These are phyloP conservation scores for Diaporthe velutina DNA, from an alignment of 2,329 filamentous ascomycete species.

Conservation along the genomic window DNA sequence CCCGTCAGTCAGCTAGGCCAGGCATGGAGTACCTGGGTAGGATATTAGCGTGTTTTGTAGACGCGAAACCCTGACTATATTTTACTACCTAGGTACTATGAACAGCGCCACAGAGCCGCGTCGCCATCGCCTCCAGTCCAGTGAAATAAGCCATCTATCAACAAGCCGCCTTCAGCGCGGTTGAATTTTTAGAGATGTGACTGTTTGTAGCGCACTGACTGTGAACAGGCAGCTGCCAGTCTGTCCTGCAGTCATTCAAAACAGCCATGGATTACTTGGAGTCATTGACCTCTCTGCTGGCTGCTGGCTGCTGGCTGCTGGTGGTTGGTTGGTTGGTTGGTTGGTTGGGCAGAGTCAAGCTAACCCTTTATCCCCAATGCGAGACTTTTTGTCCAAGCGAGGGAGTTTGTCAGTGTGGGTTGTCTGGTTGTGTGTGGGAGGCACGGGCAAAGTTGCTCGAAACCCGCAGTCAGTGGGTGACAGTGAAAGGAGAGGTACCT, in stretches of 20 bases:
- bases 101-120: conserved; percentile 5
- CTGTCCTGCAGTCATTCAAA: background rate
- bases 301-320: too few species aligned
- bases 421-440: background rate
- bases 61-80: conserved; percentile 16
- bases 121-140: background rate
- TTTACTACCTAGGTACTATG: background rate
- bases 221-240: background rate
- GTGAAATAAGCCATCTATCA: background rate
- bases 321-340: conserved; percentile 5
- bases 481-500: background rate
- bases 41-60: conserved; percentile 2
- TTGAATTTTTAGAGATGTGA: background rate
- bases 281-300: background rate
- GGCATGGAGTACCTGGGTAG: background rate
- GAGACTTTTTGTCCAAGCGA: background rate
- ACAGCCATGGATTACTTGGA: background rate
- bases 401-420: background rate
- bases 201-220: background rate
- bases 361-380: background rate
- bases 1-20: background rate
- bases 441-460: background rate
- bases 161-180: background rate
- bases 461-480: background rate
- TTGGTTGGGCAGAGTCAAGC: background rate